Conservation (phyloP, 2,329 filamentous ascomycete genomes). For the Cercospora sojina region DNA sequence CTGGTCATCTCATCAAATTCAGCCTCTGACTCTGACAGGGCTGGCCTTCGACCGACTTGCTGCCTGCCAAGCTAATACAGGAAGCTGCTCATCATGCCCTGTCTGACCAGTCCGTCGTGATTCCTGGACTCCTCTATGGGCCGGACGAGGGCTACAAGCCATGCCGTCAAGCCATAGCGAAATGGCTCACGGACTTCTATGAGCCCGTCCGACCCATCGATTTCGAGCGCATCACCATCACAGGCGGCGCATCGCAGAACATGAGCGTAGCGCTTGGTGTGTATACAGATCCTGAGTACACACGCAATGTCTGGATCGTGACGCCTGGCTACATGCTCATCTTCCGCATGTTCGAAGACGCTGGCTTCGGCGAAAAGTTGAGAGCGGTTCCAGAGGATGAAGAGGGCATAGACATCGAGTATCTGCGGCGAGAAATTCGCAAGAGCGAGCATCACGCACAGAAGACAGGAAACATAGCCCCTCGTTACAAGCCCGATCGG, state of each 20-base stretch:
- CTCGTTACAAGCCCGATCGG: slow-evolving; percentile 53
- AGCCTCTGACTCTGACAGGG: slow-evolving; percentile 34
- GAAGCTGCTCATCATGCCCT: slow-evolving; percentile 62
- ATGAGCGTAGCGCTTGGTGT: slow-evolving; percentile 73
- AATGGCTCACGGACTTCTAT: slow-evolving; percentile 69
- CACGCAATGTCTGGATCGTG: slow-evolving; percentile 74
- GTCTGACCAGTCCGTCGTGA: slow-evolving; percentile 57
- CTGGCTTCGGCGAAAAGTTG: slow-evolving; percentile 67
- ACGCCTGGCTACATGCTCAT: slow-evolving; percentile 83
- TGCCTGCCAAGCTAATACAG: slow-evolving; percentile 64
- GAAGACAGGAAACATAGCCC: slow-evolving; percentile 24
- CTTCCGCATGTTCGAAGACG: slow-evolving; percentile 80
- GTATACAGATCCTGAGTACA: slow-evolving; percentile 76
- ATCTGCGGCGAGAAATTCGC: slow-evolving; percentile 53
- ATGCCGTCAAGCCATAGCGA: slow-evolving; percentile 66
- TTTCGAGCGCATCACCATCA: slow-evolving; percentile 69
- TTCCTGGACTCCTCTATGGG: slow-evolving; percentile 72
- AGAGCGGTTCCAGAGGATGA: slow-evolving; percentile 73
- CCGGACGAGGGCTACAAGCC: slow-evolving; percentile 72
- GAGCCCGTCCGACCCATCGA: slow-evolving; percentile 43
- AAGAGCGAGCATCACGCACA: slow-evolving; percentile 48
- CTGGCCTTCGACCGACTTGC: slow-evolving; percentile 64
- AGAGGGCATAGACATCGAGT: slow-evolving; percentile 70
- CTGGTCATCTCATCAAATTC: background rate
- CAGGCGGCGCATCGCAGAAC: slow-evolving; percentile 82